phyloP scores from a whole-genome alignment of 257 asterid species.

The Thymus quinquecostatus region DNA sequence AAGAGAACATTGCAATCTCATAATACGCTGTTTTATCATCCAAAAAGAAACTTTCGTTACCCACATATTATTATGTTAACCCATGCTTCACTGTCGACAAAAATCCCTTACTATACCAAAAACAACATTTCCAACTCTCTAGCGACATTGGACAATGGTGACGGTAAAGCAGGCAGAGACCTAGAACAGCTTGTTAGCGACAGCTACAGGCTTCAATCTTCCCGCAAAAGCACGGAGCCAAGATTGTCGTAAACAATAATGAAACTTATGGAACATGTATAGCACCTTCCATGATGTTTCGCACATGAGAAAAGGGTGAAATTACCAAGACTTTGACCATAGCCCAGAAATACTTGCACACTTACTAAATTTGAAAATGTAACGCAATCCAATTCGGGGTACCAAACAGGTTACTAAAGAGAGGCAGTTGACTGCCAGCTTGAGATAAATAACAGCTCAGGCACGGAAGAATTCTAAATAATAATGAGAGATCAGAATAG shows the following conservation, averaged over 20 bases:
- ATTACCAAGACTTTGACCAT: background rate
- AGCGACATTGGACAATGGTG: slow-evolving; percentile 8
- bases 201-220: slow-evolving; percentile 16
- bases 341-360: slow-evolving; percentile 4
- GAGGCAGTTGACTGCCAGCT: slow-evolving; percentile 4
- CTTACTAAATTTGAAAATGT: slow-evolving; percentile 11
- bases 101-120: background rate
- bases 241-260: slow-evolving; percentile 13
- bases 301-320: background rate
- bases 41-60: background rate
- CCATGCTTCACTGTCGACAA: background rate
- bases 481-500: slow-evolving; percentile 16
- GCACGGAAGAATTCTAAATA: slow-evolving; percentile 6
- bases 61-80: background rate
- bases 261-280: slow-evolving; percentile 1
- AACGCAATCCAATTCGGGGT: slow-evolving; percentile 4
- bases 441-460: background rate
- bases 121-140: slow-evolving; percentile 12
- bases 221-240: background rate
- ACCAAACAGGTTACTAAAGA: background rate
- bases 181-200: slow-evolving; percentile 10
- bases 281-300: slow-evolving; percentile 1
- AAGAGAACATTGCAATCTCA: background rate
- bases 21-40: background rate
- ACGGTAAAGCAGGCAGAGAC: slow-evolving; percentile 3